Conservation (phyloP, 2,329 filamentous ascomycete species). For the Elsinoe batatas region DNA sequence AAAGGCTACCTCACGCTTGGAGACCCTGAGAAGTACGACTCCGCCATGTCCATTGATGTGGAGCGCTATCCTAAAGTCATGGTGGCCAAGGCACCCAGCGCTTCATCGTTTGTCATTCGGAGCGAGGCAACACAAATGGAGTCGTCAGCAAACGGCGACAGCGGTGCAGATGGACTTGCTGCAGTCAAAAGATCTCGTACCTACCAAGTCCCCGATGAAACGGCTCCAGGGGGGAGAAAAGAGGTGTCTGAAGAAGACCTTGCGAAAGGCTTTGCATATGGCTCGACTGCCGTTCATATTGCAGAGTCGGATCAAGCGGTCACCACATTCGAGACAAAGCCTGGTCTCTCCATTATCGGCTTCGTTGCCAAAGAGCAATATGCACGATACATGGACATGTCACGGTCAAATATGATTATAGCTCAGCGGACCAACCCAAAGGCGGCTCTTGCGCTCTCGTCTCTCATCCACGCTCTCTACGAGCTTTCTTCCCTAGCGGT, state of each 20-base stretch:
- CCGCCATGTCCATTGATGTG: conserved; percentile 71
- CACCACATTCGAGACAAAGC: conserved; percentile 71
- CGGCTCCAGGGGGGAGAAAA: conserved; percentile 64
- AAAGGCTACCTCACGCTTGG: conserved; percentile 74
- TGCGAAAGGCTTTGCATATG: conserved; percentile 91
- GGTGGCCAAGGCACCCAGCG: conserved; percentile 60
- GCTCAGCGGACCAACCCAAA: conserved; percentile 70
- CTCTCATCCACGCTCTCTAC: conserved; percentile 75
- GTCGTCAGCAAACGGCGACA: conserved; percentile 38
- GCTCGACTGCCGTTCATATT: conserved; percentile 82
- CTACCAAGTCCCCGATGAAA: conserved; percentile 70
- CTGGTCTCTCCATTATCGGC: conserved; percentile 71
- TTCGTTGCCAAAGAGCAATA: conserved; percentile 68
- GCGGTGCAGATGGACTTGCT: conserved; percentile 43
- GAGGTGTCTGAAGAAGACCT: conserved; percentile 75
- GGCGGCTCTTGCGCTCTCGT: conserved; percentile 75
- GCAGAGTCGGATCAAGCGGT: conserved; percentile 77
- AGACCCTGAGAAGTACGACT: conserved; percentile 60
- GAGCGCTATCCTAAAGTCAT: conserved; percentile 87
- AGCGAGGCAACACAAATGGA: conserved; percentile 39
- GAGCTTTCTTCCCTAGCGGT: conserved; percentile 81
- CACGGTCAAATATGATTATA: conserved; percentile 66
- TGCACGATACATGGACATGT: conserved; percentile 76
- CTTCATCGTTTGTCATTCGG: conserved; percentile 62
- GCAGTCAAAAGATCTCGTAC: conserved; percentile 66